A percentile compares a stretch with the other conserved stretches of the same genome.
Conservation (phyloP, 2,329 filamentous ascomycete species). For the Cladosporium colombiae region DNA sequence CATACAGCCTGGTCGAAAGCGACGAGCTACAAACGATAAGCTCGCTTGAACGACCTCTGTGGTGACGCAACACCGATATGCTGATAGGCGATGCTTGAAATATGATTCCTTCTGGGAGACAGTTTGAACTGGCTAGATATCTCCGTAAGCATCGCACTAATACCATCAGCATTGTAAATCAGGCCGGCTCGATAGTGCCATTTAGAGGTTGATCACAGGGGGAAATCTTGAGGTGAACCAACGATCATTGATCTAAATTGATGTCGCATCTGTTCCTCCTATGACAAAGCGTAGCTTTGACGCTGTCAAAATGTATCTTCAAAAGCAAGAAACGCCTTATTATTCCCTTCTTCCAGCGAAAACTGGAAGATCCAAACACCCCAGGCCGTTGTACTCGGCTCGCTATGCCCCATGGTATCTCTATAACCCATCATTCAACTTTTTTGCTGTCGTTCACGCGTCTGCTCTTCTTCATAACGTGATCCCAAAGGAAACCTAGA, state of each 20-base stretch:
- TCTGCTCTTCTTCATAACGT: neutral
- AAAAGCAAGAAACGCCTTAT: neutral
- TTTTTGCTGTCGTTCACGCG: neutral
- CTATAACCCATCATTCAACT: slow-evolving; percentile 8
- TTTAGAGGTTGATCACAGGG: neutral
- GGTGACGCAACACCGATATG: neutral
- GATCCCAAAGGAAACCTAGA: neutral
- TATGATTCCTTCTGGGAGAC: neutral
- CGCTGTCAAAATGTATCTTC: neutral
- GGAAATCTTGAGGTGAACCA: neutral
- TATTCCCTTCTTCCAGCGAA: neutral
- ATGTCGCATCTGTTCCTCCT: neutral
- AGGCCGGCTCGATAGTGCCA: fast-evolving
- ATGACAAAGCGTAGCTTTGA: neutral
- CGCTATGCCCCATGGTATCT: slow-evolving; percentile 14
- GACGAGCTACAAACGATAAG: too few relatives aligned
- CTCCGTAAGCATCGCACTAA: neutral
- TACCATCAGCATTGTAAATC: neutral
- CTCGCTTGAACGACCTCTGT: too few relatives aligned
- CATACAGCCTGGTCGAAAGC: too few relatives aligned
- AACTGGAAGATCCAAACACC: neutral
- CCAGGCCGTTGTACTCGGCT: neutral
- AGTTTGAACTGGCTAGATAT: neutral
- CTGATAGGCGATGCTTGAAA: neutral
- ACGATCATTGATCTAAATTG: neutral